Conservation (phyloP, 176 grass and related monocot species). For the Musa troglodytarum region DNA sequence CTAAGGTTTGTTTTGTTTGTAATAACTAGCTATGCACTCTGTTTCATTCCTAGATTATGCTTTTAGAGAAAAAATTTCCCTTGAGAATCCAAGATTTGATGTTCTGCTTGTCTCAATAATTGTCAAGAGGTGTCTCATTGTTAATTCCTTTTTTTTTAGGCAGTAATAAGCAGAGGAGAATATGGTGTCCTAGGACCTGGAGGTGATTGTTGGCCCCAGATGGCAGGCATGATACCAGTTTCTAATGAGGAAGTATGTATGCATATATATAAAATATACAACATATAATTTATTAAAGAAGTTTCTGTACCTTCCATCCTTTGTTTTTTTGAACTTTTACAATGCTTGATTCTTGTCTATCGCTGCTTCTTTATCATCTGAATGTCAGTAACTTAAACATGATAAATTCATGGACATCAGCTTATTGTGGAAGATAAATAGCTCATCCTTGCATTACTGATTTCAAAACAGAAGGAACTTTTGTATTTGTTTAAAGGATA, state of each 20-base stretch:
- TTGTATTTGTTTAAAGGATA: background rate
- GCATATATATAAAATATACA: background rate
- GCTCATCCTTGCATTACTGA: background rate
- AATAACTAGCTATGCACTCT: background rate
- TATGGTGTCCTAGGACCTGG: constrained; percentile 47
- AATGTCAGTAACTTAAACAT: background rate
- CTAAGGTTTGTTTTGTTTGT: constrained; percentile 39
- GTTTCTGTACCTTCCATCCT: background rate
- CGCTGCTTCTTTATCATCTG: background rate
- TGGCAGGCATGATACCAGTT: constrained; percentile 78
- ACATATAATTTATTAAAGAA: background rate
- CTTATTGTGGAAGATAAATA: background rate
- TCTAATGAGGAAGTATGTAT: constrained; percentile 3
- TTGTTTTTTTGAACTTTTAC: background rate
- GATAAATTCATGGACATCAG: background rate
- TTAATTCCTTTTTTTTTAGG: constrained; percentile 26
- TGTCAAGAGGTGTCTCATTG: background rate
- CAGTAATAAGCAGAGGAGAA: constrained; percentile 50
- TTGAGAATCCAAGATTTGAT: background rate
- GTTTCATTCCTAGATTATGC: background rate
- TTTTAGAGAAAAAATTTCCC: background rate
- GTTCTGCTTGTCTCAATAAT: constrained; percentile 2
- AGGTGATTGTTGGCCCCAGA: constrained; percentile 69
- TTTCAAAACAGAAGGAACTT: background rate
- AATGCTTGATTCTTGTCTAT: background rate